Percentiles rank a stretch among this genome's conserved stretches.
These are phyloP conservation scores for Penicillium robsamsonii DNA, from an alignment of 495 filamentous ascomycete species.

Conservation along the genomic window DNA sequence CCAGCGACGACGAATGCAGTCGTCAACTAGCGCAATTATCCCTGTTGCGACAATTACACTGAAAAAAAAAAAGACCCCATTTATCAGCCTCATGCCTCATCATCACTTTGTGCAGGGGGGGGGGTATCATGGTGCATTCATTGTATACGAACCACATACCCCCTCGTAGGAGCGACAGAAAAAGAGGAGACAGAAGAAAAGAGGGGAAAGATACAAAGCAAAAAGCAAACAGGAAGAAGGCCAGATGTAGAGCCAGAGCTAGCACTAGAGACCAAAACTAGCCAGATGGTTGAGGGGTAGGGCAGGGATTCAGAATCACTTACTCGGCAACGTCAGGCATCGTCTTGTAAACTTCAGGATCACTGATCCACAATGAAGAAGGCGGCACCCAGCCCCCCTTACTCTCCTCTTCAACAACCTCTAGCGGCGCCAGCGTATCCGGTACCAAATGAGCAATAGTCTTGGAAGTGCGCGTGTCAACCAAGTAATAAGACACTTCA, in stretches of 20 bases:
- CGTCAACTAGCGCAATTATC: constrained; percentile 85
- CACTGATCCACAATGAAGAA: constrained; percentile 83
- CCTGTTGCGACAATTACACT: constrained; percentile 90
- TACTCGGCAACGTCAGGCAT: constrained; percentile 88
- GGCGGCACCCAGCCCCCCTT: constrained; percentile 92
- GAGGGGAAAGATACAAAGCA: constrained; percentile 2
- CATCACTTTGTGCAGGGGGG: background rate
- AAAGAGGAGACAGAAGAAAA: constrained; percentile 3
- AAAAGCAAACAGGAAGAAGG: constrained; percentile 2
- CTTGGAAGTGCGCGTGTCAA: constrained; percentile 60
- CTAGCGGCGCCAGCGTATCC: constrained; percentile 65
- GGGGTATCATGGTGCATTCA: background rate
- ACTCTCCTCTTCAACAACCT: constrained; percentile 68
- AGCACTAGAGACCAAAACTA: background rate
- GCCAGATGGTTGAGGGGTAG: background rate
- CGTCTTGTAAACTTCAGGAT: constrained; percentile 62
- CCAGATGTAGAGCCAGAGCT: background rate
- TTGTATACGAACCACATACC: constrained; percentile 3
- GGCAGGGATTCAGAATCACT: constrained; percentile 45
- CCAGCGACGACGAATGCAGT: constrained; percentile 82
- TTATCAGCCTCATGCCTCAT: constrained; percentile 23
- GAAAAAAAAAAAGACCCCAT: constrained; percentile 9
- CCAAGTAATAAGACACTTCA: constrained; percentile 72
- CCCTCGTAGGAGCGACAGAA: background rate
- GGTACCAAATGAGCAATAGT: constrained; percentile 82